Evolutionary conservation across 805 yeast genomes (phyloP).

Genomic region (Groenewaldozyma tartarivorans): DNA sequence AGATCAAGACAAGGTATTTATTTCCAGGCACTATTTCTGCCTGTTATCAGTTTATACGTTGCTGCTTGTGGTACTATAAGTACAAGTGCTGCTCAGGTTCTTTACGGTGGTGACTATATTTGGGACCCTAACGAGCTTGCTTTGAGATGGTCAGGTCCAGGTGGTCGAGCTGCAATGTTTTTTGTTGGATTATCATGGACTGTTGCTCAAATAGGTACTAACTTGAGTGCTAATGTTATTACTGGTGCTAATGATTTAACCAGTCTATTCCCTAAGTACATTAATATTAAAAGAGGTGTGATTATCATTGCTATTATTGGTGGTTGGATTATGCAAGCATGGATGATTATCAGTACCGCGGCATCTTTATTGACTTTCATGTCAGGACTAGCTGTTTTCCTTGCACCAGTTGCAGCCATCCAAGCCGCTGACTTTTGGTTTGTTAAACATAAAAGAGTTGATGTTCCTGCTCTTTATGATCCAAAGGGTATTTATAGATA

Average conservation of each 20-base stretch:
- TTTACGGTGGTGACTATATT: slow-evolving; percentile 34
- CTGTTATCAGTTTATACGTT: slow-evolving; percentile 11
- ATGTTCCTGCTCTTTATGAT: slow-evolving; percentile 34
- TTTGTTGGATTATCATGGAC: slow-evolving; percentile 15
- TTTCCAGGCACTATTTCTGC: slow-evolving; percentile 13
- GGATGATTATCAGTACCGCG: slow-evolving; percentile 33
- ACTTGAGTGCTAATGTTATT: slow-evolving; percentile 30
- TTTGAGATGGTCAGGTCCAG: slow-evolving; percentile 34
- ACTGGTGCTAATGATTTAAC: slow-evolving; percentile 44
- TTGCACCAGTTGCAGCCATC: slow-evolving; percentile 34
- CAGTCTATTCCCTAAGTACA: slow-evolving; percentile 36
- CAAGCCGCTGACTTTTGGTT: slow-evolving; percentile 32
- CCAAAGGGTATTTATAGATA: slow-evolving; percentile 34
- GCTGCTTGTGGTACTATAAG: slow-evolving; percentile 34
- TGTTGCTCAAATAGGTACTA: slow-evolving; percentile 13
- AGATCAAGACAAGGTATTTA: slow-evolving; percentile 7
- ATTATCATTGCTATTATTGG: slow-evolving; percentile 21
- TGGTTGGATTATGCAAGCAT: slow-evolving; percentile 28
- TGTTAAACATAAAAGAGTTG: slow-evolving; percentile 33
- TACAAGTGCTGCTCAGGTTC: slow-evolving; percentile 36
- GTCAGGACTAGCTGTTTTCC: slow-evolving; percentile 32
- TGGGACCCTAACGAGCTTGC: slow-evolving; percentile 39
- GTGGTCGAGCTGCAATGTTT: slow-evolving; percentile 28
- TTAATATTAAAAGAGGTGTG: slow-evolving; percentile 38
- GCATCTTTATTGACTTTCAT: slow-evolving; percentile 29